Base-by-base conservation (phyloP, 2,329 filamentous ascomycete genomes). In the Keithomyces neogunnii region DNA sequence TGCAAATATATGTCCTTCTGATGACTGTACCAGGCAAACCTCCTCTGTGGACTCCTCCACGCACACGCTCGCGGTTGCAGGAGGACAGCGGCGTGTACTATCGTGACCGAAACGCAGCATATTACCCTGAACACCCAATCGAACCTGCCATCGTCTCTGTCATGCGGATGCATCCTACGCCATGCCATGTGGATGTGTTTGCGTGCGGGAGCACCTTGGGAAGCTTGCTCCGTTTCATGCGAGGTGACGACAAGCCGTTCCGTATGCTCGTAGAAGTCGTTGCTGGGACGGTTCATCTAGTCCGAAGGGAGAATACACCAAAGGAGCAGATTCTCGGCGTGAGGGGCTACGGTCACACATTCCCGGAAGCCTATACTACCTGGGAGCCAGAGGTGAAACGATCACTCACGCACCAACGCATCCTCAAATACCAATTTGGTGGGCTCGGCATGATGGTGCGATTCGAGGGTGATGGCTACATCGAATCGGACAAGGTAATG, bases 321-420 rank as follows among this genome's bases (percentile, higher is more conserved):
- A 75, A 63, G 0, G 80, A 85, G 56, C 60, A 71, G 0, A 81
- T 88, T 4, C 56, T 66, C 0, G 71, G 71, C n/a, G 66, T 88
- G 0, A 57, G 58, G 13, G 85, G 85, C 0, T 86, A 73, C 57
- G 84, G 84, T 0, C 83, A 88, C 57, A 74, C 79, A 0, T 88
- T 89, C 56, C 81, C 81, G 0, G 81, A 86, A 46, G 71, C 72
- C 1, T 83, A 86, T 59, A 88, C 85, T 0, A 79, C 72, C 0
- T 88, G 84, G 83, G 75, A 78, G 8, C 9, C 57, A 0, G 72
- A 72, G 1, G 75, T 81, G 0, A 72, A 70, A 45, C 70, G 72
- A 0, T 87, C 83, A 0, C 66, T 65, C 1, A 81, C 80, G 0
- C 81, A 88, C 54, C 83, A 88, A 59, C 72, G 84, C 3, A 40